Evolutionary conservation across 2,329 filamentous ascomycete species (phyloP), one percentile per base, ranked within the genome.

Genomic region (Calonectria hongkongensis): DNA sequence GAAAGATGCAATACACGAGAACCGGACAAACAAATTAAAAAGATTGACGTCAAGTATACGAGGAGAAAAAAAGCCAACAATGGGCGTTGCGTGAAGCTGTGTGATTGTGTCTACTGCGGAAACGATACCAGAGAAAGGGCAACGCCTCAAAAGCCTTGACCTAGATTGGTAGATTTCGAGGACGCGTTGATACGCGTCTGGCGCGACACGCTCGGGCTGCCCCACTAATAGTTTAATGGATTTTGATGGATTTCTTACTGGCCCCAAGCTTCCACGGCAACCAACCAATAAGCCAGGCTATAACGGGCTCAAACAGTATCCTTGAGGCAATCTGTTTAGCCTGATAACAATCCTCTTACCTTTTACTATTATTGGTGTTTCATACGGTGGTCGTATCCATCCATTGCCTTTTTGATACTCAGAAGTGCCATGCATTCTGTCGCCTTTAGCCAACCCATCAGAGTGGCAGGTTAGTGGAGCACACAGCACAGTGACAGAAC

Each of bases 181-280:
- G 80, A 84, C 83, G 83, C 83, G 83, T 78, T 73, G 51, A 56
- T 63, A 81, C 83, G 80, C 83, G 83, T 73, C 71, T 51, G 60
- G 66, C 78, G 81, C 80, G 82, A 82, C 81, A 78, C 72, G 72
- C 25, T 12, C 71, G 10, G 3, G 7, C 33, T 56, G 72, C 73
- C 70, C 76, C 77, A 75, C 73, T 68, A 78, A 73, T 72, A 72
- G 75, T 82, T 84, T 83, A 84, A 84, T 83, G 79, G 81, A 68
- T 70, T 80, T 80, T 78, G 83, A 84, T 83, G 79, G 81, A 70
- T 70, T 80, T 78, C 54, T 45, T 67, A 36, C 54, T 41, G 43
- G 33, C 39, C 25, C 21, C 25, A 39, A 36, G 13, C 36, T 41
- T 6, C 36, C 36, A 60, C 30, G 21, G n/a, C 33, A 41, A 28